Percentiles rank a stretch among this genome's conserved stretches.
These are phyloP conservation scores for Berberis vulgaris DNA, from an alignment of 164 flowering plant species.

Conservation along the genomic window DNA sequence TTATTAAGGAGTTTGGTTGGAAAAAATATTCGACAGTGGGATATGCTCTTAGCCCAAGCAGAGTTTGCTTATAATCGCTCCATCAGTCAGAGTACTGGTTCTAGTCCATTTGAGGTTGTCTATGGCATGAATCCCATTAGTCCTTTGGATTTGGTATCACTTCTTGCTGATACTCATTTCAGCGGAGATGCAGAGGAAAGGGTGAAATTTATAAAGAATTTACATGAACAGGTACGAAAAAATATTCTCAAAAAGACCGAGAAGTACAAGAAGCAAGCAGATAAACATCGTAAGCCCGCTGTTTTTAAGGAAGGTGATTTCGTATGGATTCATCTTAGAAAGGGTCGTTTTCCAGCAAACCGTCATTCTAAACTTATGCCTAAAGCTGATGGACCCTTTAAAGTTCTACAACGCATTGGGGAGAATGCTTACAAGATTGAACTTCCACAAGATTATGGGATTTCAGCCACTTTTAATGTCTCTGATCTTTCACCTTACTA, in stretches of 20 bases:
- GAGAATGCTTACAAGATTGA: constrained; percentile 19
- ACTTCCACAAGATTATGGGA: constrained; percentile 4
- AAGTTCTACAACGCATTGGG: constrained; percentile 5
- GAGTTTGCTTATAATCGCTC: constrained; percentile 3
- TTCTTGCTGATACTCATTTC: background rate
- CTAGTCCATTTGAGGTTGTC: constrained; percentile 8
- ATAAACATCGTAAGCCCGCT: constrained; percentile 1
- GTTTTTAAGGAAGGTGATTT: constrained; percentile 11
- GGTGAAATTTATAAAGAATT: background rate
- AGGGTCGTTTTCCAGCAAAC: constrained; percentile 12
- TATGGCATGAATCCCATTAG: constrained; percentile 10
- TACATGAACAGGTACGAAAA: constrained; percentile 4
- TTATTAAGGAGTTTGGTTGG: background rate
- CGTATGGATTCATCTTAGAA: constrained; percentile 18
- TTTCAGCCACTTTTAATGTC: constrained; percentile 12
- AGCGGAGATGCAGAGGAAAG: constrained; percentile 10
- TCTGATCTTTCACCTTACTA: constrained; percentile 7
- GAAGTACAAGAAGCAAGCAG: constrained; percentile 4
- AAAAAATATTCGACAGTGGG: constrained; percentile 1
- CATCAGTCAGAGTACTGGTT: background rate
- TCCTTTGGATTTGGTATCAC: constrained; percentile 8
- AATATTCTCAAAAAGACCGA: background rate
- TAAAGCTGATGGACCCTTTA: background rate
- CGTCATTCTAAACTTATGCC: constrained; percentile 5
- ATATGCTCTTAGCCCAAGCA: constrained; percentile 1